Percentiles rank a stretch among this genome's conserved stretches.
phyloP scores from a whole-genome alignment of 1,139 yeast genomes.

The Nakaseomyces sp. region DNA sequence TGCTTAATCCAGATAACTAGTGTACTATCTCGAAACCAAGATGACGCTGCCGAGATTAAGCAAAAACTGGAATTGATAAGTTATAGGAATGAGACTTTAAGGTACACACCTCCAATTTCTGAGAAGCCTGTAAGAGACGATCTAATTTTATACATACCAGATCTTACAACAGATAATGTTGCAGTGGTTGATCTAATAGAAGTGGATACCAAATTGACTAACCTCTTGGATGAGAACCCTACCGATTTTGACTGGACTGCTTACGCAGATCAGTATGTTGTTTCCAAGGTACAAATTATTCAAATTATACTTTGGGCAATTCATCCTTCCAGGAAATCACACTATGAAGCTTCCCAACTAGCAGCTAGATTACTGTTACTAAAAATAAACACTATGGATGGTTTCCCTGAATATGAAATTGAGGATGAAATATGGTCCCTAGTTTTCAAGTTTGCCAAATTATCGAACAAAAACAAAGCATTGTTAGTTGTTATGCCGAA shows the following conservation, averaged over 20 bases:
- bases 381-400: slow-evolving; percentile 25
- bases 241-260: slow-evolving; percentile 29
- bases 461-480: slow-evolving; percentile 13
- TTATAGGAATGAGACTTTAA: slow-evolving; percentile 63
- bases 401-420: slow-evolving; percentile 26
- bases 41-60: slow-evolving; percentile 29
- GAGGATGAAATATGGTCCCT: slow-evolving; percentile 30
- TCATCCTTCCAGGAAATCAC: slow-evolving; percentile 26
- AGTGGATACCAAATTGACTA: slow-evolving; percentile 22
- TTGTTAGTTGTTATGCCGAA: slow-evolving; percentile 15
- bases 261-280: slow-evolving; percentile 25
- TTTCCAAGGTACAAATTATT: slow-evolving; percentile 19
- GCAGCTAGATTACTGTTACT: slow-evolving; percentile 26
- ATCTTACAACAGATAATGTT: neutral
- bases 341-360: slow-evolving; percentile 28
- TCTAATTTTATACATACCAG: slow-evolving; percentile 7
- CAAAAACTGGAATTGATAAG: slow-evolving; percentile 54
- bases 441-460: slow-evolving; percentile 27
- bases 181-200: slow-evolving; percentile 13
- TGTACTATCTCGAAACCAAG: slow-evolving; percentile 29
- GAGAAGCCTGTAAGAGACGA: neutral
- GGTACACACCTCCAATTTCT: slow-evolving; percentile 37
- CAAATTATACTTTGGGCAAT: slow-evolving; percentile 29
- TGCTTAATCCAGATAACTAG: slow-evolving; percentile 39
- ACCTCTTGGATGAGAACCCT: slow-evolving; percentile 22